Conservation (phyloP, 225 moss, liverwort and hornwort genomes). For the Takakia lepidozioides region DNA sequence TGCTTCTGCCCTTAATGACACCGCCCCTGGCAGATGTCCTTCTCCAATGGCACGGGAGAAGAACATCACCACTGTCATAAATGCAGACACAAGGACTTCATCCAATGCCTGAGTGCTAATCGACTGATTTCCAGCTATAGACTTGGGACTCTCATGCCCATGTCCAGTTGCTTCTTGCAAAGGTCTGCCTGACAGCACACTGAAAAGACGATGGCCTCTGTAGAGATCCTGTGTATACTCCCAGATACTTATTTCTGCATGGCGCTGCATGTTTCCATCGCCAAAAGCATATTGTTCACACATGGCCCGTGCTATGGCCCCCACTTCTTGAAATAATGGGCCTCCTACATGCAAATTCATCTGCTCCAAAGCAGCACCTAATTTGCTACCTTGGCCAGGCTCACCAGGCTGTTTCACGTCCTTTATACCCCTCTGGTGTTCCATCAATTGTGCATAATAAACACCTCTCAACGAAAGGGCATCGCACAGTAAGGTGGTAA, state of each 20-base stretch:
- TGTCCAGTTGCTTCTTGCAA: constrained; percentile 20
- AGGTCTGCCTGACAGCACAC: constrained; percentile 31
- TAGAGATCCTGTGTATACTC: constrained; percentile 56
- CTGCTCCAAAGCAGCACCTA: constrained; percentile 39
- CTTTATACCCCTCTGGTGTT: constrained; percentile 25
- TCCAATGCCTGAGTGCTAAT: constrained; percentile 30
- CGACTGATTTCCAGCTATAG: too few relatives aligned
- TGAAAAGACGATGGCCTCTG: constrained; percentile 43
- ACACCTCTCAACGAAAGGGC: constrained; percentile 49
- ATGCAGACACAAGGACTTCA: constrained; percentile 63
- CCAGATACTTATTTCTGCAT: constrained; percentile 49
- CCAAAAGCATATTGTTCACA: constrained; percentile 69
- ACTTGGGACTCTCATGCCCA: too few relatives aligned
- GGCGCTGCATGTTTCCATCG: constrained; percentile 26
- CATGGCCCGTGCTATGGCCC: constrained; percentile 74
- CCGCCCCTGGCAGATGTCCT: too few relatives aligned
- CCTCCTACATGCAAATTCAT: constrained; percentile 50
- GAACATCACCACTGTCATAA: constrained; percentile 71
- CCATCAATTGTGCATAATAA: constrained; percentile 51
- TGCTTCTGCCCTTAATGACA: too few relatives aligned
- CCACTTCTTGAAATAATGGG: constrained; percentile 66
- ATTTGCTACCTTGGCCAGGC: constrained; percentile 13
- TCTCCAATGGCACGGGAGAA: constrained; percentile 51
- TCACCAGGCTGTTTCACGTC: constrained; percentile 16
- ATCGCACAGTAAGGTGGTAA: constrained; percentile 56